These are phyloP conservation scores for Dendrostoma leiphaemia DNA, from an alignment of 2,329 filamentous ascomycete species.

Conservation along the genomic window DNA sequence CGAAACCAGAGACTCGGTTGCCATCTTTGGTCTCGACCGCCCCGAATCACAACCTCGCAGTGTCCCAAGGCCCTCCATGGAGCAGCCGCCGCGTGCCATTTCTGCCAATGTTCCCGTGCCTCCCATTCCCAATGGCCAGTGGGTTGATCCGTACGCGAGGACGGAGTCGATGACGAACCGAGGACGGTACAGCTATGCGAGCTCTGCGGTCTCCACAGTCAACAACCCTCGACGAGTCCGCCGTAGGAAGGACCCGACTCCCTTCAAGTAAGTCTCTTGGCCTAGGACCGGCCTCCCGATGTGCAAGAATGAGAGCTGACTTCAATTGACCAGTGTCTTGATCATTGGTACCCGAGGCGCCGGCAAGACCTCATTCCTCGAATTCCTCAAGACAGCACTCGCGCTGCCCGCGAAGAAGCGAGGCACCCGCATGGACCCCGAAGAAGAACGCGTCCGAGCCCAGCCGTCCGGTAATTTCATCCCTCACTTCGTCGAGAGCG, in stretches of 20 bases:
- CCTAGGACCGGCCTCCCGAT: background rate
- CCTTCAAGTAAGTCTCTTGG: conserved; percentile 94
- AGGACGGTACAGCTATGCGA: conserved; percentile 93
- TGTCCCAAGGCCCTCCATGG: conserved; percentile 51
- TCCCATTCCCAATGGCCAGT: conserved; percentile 59
- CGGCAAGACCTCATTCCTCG: conserved; percentile 95
- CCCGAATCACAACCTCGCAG: conserved; percentile 18
- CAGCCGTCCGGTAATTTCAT: conserved; percentile 70
- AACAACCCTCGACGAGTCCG: conserved; percentile 91
- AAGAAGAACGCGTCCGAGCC: conserved; percentile 53
- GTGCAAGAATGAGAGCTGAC: background rate
- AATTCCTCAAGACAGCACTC: conserved; percentile 86
- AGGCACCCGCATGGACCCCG: conserved; percentile 52
- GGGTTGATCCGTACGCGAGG: conserved; percentile 74
- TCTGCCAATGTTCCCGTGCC: conserved; percentile 48
- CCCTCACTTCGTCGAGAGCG: conserved; percentile 88
- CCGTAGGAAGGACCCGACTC: conserved; percentile 93
- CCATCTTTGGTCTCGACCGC: conserved; percentile 8
- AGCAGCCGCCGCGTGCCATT: conserved; percentile 40
- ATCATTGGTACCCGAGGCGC: conserved; percentile 84
- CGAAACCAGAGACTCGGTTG: conserved; percentile 8
- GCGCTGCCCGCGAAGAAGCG: conserved; percentile 81
- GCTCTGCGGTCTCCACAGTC: conserved; percentile 84
- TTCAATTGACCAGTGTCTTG: conserved; percentile 63
- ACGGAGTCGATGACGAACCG: conserved; percentile 96